A percentile compares a stretch with the other conserved stretches of the same genome.
Evolutionary conservation across 495 filamentous ascomycete species (phyloP).

Genomic region (Penicillium canescens): DNA sequence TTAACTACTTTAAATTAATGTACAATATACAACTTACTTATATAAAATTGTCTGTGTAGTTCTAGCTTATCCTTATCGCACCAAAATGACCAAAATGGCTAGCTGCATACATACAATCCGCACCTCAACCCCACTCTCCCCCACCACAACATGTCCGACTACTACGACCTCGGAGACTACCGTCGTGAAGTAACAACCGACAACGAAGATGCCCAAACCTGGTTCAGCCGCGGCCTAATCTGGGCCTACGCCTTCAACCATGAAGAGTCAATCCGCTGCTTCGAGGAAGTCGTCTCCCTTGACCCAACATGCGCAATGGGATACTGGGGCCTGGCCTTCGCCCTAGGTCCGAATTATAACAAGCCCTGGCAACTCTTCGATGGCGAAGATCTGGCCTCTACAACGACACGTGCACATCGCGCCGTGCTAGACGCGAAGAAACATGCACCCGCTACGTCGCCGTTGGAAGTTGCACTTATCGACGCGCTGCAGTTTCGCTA

Average conservation of each 20-base stretch:
- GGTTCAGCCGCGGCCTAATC: conserved; percentile 62
- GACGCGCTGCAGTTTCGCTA: conserved; percentile 57
- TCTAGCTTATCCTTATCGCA: neutral
- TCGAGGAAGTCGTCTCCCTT: conserved; percentile 52
- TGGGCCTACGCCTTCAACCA: conserved; percentile 70
- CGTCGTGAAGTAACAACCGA: conserved; percentile 46
- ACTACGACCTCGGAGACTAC: conserved; percentile 60
- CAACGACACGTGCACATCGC: conserved; percentile 42
- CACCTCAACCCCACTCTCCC: neutral
- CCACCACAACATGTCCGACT: conserved; percentile 20
- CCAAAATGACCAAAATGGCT: neutral
- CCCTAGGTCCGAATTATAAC: conserved; percentile 71
- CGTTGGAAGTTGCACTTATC: conserved; percentile 58
- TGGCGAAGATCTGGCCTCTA: conserved; percentile 49
- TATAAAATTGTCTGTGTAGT: no score
- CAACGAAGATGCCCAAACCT: conserved; percentile 48
- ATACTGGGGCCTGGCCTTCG: conserved; percentile 67
- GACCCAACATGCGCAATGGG: conserved; percentile 61
- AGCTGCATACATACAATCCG: neutral
- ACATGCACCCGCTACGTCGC: conserved; percentile 23
- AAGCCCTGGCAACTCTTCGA: conserved; percentile 72
- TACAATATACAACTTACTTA: neutral
- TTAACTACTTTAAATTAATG: neutral
- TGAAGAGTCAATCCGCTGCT: conserved; percentile 60
- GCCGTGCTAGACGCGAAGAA: conserved; percentile 45